Base-by-base conservation (phyloP, 768 basidiomycete species). In the Suillus spraguei region DNA sequence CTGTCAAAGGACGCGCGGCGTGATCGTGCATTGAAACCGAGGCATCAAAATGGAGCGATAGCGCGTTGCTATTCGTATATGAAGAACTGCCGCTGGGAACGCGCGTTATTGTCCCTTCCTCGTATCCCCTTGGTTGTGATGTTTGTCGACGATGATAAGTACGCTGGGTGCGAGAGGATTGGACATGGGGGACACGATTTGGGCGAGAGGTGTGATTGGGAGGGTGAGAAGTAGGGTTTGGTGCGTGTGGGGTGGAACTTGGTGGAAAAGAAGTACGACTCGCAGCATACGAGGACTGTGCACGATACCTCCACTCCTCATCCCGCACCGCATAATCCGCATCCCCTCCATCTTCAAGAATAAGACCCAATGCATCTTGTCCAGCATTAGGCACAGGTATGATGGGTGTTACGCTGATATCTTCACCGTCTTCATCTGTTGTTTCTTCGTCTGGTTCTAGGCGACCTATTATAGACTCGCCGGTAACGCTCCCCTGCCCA, bases 11-110 rank as follows among this genome's bases (percentile, higher is more conserved):
- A 59, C 67, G 69, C 33, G 32, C 39, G 59, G 62, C 64, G 42
- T 69, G 64, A 60, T 66, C 73, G 63, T 73, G 74, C 60, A 69
- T 42, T 28, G 74, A 66, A 64, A 71, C 67, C 60, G 74, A 75
- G 74, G 74, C 74, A 74, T 75, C 74, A 69, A 75, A 75, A 72
- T 72, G 70, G 62, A 75, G 72, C 47, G 75, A 76, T 71, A 75
- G 64, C 63, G 74, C 74, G 33, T 75, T 75, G 8, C 74, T 68
- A 24, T 41, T 32, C 17, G 24, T 55, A 76, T 71, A 64, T 72
- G 65, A 60, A 65, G 52, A 53, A 60, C 64, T 65, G 64, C 47
- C 64, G 59, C 68, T 70, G 22, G 56, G 28, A 58, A 58, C 56
- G 28, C 24, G 56, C 17, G 39, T 41, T 20, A 5, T 58, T 11